phyloP scores from a whole-genome alignment of 2,329 filamentous ascomycete genomes.

The Cordyceps javanica region DNA sequence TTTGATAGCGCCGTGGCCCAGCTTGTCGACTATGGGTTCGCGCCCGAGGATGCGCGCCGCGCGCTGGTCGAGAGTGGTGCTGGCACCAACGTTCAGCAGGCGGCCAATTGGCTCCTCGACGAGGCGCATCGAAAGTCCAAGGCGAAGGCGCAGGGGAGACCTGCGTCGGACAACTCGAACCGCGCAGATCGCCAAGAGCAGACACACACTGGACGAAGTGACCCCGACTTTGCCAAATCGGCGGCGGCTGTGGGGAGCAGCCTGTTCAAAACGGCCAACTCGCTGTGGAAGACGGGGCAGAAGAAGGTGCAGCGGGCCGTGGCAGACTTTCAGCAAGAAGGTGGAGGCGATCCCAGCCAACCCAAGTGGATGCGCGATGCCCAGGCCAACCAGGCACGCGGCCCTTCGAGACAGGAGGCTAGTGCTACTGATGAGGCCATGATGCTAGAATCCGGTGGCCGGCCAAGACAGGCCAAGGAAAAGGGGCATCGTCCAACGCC shows the following conservation, averaged over 20 bases:
- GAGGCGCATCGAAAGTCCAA: slow-evolving; percentile 82
- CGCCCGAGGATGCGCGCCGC: slow-evolving; percentile 71
- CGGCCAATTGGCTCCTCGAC: slow-evolving; percentile 83
- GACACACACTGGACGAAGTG: slow-evolving; percentile 40
- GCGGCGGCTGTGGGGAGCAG: slow-evolving; percentile 78
- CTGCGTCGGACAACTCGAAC: slow-evolving; percentile 35
- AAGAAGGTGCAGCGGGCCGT: slow-evolving; percentile 92
- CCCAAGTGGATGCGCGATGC: slow-evolving; percentile 94
- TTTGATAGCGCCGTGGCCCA: slow-evolving; percentile 80
- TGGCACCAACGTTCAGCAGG: slow-evolving; percentile 74
- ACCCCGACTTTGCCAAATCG: slow-evolving; percentile 71
- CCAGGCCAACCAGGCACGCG: slow-evolving; percentile 32
- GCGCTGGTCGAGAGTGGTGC: slow-evolving; percentile 76
- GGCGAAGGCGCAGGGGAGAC: slow-evolving; percentile 56
- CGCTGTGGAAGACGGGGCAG: slow-evolving; percentile 88
- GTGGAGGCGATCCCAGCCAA: slow-evolving; percentile 64
- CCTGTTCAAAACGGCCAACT: slow-evolving; percentile 89
- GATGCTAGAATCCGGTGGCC: slow-evolving; percentile 64
- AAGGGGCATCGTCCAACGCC: slow-evolving; percentile 21
- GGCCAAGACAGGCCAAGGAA: slow-evolving; percentile 39
- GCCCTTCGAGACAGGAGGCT: slow-evolving; percentile 13
- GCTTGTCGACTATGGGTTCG: slow-evolving; percentile 91
- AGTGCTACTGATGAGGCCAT: slow-evolving; percentile 66
- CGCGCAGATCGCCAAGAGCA: slow-evolving; percentile 14
- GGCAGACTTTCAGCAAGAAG: slow-evolving; percentile 70